Evolutionary conservation across 108 stramenopile species (phyloP), one percentile per base, ranked within the genome.

Genomic region (Conticribra guillardii): DNA sequence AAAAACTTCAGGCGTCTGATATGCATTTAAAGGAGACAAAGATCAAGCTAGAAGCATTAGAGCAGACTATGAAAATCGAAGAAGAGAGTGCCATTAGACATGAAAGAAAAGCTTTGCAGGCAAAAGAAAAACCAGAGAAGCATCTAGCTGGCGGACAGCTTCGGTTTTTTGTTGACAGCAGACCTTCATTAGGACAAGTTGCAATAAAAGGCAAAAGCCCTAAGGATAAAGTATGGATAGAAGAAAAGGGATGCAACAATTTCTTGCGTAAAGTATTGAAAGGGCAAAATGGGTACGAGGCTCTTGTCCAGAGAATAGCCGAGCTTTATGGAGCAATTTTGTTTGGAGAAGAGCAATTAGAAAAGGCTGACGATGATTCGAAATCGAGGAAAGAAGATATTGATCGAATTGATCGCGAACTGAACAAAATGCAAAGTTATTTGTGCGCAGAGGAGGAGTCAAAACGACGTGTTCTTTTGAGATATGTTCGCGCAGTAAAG

Each of bases 401-500:
- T 46, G 87, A 80, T 50, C 68, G 64, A 27, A 27, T 82, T 15
- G 52, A 80, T 31, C 80, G 65, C 29, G 76, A 81, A 34, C 34
- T 79, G 34, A 65, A 68, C 15, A 72, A 55, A 44, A 73, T 82
- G 46, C 85, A 91, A 50, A 56, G 64, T 28, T 49, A 69, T 55
- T 69, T 94, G 28, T 77, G 65, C 23, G 46, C 57, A 16, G 92
- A 93, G 62, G 94, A 95, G 74, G 94, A 95, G 47, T 92, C 94
- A 16, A 91, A 93, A 84, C 78, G 92, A 8, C 76, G 90, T 1
- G 90, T 89, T 31, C 79, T 95, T 19, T 69, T 91, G 17, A 75
- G 90, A 41, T 95, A 95, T 67, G 83, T 95, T 5, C 89, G 91
- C 31, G 88, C 90, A 22, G 90, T 93, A 16, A 92, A 91, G 65